phyloP scores from a whole-genome alignment of 371 early-diverging fungal species.

The Mucor indicus region DNA sequence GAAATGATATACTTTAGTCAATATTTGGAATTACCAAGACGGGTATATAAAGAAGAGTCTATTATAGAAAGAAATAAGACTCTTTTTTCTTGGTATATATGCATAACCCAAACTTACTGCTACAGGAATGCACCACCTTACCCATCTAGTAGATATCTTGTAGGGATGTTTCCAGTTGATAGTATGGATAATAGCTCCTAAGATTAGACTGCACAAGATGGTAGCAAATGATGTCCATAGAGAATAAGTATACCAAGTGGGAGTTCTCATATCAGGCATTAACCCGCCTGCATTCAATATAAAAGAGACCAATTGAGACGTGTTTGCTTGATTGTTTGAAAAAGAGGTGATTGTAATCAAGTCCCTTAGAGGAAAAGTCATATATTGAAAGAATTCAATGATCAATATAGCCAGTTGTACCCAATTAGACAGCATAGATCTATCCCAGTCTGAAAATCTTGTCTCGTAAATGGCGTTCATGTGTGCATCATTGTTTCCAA shows the following conservation, averaged over 20 bases:
- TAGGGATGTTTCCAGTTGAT: constrained; percentile 42
- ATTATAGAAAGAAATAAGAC: background rate
- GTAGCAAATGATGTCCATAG: constrained; percentile 44
- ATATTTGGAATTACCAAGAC: constrained; percentile 23
- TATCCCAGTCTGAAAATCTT: constrained; percentile 37
- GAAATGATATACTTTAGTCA: background rate
- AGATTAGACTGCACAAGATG: constrained; percentile 21
- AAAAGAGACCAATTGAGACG: constrained; percentile 24
- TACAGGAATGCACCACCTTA: constrained; percentile 57
- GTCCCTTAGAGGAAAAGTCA: constrained; percentile 56
- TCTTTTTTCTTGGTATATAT: background rate
- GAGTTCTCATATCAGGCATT: constrained; percentile 51
- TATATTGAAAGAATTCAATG: constrained; percentile 58
- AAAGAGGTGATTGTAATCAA: constrained; percentile 42
- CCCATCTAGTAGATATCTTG: constrained; percentile 49
- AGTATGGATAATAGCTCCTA: constrained; percentile 33
- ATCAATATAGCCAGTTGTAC: constrained; percentile 54
- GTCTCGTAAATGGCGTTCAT: constrained; percentile 43
- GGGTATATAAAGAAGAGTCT: constrained; percentile 48
- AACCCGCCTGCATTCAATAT: constrained; percentile 43
- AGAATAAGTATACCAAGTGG: constrained; percentile 50
- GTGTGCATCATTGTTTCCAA: constrained; percentile 41
- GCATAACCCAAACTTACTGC: constrained; percentile 34
- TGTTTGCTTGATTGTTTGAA: constrained; percentile 4
- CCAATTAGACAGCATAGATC: constrained; percentile 51